Conservation (phyloP, 139 green algal species). For the Chlamydomonas asymmetrica region DNA sequence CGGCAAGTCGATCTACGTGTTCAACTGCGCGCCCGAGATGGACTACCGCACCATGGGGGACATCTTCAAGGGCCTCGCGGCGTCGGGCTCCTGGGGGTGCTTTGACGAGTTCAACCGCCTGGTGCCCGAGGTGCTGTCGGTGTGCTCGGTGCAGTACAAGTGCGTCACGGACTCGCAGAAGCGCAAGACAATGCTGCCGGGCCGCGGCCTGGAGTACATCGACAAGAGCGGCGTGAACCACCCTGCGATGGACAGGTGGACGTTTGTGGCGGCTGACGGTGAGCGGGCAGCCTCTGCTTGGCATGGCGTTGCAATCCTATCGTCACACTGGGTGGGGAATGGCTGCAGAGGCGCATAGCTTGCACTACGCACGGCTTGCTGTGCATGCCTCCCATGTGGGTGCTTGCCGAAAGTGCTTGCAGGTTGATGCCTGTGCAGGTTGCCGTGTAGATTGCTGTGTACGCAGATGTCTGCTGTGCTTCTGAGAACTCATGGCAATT, state of each 20-base stretch:
- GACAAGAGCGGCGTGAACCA: conserved; percentile 72
- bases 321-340: too few relatives aligned
- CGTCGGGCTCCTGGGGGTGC: conserved; percentile 81
- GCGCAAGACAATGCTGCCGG: conserved; percentile 80
- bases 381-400: too few relatives aligned
- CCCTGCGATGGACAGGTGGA: conserved; percentile 66
- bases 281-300: conserved; percentile 71
- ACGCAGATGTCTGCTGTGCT: too few relatives aligned
- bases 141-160: conserved; percentile 89
- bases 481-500: too few relatives aligned
- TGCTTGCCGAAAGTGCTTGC: too few relatives aligned
- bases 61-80: conserved; percentile 85
- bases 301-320: too few relatives aligned
- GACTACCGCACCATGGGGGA: conserved; percentile 87
- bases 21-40: conserved; percentile 88
- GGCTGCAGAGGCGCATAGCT: too few relatives aligned
- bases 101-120: conserved; percentile 89
- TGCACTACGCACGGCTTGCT: too few relatives aligned
- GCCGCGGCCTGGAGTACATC: conserved; percentile 84
- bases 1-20: conserved; percentile 87
- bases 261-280: conserved; percentile 82
- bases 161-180: conserved; percentile 82
- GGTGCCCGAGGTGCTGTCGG: conserved; percentile 78
- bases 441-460: too few relatives aligned
- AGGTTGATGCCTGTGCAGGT: too few relatives aligned